phyloP scores from a whole-genome alignment of 1,284 basidiomycete genomes.

The Cerrena zonata region DNA sequence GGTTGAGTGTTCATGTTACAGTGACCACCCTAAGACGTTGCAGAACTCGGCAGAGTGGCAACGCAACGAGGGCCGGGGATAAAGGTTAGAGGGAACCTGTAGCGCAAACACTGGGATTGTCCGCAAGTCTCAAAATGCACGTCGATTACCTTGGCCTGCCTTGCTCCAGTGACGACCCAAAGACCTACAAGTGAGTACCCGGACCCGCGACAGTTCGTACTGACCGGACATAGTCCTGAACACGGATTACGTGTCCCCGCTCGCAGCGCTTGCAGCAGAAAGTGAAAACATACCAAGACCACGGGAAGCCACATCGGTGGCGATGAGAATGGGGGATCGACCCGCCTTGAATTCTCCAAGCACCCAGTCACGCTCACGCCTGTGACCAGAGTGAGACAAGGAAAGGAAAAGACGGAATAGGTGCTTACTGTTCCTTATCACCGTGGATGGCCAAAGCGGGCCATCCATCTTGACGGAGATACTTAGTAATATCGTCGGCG shows the following conservation, averaged over 20 bases:
- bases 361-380: constrained; percentile 98
- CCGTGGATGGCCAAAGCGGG: constrained; percentile 97
- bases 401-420: constrained; percentile 15
- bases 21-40: constrained; percentile 16
- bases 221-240: constrained; percentile 1
- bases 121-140: constrained; percentile 39
- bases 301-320: constrained; percentile 96
- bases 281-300: constrained; percentile 88
- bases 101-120: constrained; percentile 32
- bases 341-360: constrained; percentile 97
- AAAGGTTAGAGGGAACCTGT: constrained; percentile 35
- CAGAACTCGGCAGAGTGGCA: constrained; percentile 16
- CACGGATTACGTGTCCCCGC: constrained; percentile 21
- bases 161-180: constrained; percentile 46
- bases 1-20: constrained; percentile 35
- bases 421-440: constrained; percentile 88
- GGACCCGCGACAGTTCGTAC: constrained; percentile 1
- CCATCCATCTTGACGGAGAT: constrained; percentile 95
- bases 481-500: constrained; percentile 97
- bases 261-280: constrained; percentile 30
- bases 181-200: constrained; percentile 32
- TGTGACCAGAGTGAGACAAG: constrained; percentile 31
- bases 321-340: constrained; percentile 94
- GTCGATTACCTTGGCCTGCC: constrained; percentile 43
- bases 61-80: constrained; percentile 28